Evolutionary conservation across 1,284 basidiomycete genomes (phyloP), one percentile per base, ranked within the genome.

Genomic region (Malassezia psittaci): DNA sequence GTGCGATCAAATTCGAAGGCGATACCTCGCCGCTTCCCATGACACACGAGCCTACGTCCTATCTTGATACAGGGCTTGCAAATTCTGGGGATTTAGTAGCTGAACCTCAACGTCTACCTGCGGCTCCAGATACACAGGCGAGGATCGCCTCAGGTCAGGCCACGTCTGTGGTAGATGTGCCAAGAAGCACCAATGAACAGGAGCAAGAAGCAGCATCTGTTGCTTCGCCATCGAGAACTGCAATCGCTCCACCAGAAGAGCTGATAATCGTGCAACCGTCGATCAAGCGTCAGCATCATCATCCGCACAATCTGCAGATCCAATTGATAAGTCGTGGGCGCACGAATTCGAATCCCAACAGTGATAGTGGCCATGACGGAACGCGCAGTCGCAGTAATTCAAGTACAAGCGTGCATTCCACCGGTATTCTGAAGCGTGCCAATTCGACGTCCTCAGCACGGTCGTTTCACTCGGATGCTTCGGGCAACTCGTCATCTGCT

Each of bases 261-360:
- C 62, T 73, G 19, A 61, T 73, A 51, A 68, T 73, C 33, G 70
- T 73, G 65, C 87, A 89, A 43, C 82, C 87, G 48, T 87, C 87
- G 1, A 88, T 88, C 1, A 86, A 89, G 0, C 82, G 85, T 13
- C 85, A 85, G 71, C 81, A 83, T 16, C 87, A 86, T 64, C 89
- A 94, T 66, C 88, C 90, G 0, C 79, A 93, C 46, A 94, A 93
- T 74, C 80, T 96, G 1, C 91, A 96, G 74, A 85, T 96, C 6
- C 91, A 96, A 75, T 83, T 96, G 33, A 85, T 94, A 9, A 75
- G 49, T 15, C 49, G 36, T n/a, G 42, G 33, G 13, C 24, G n/a
- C 19, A 50, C 12, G 12, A 34, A 37, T 4, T 42, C 38, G 11
- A 35, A 36, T 7, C 24, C 21, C 10, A 32, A 32, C 38, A 58